A percentile compares a stretch with the other conserved stretches of the same genome.
These are phyloP conservation scores for Hortaea sp. DNA, from an alignment of 2,329 filamentous ascomycete genomes.

Conservation along the genomic window DNA sequence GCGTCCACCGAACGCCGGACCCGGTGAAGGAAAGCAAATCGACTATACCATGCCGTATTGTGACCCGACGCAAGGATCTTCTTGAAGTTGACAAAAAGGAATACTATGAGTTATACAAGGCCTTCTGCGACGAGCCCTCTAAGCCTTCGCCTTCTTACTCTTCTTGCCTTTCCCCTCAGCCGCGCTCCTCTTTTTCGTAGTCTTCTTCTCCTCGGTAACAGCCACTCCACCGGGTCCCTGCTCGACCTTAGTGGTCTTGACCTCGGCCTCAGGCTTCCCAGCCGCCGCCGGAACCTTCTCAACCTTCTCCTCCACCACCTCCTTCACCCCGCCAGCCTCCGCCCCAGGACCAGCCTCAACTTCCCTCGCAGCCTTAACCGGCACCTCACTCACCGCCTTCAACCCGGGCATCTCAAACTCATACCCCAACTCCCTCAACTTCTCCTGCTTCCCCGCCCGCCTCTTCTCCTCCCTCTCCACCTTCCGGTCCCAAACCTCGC, in stretches of 20 bases:
- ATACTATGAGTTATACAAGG: too few species aligned
- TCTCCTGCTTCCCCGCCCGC: slow-evolving; percentile 58
- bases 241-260: slow-evolving; percentile 6
- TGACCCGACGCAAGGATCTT: too few species aligned
- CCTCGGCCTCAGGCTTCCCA: slow-evolving; percentile 2
- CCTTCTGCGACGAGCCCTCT: not conserved
- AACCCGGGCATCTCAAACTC: slow-evolving; percentile 66
- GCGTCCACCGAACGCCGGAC: too few species aligned
- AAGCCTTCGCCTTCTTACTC: slow-evolving; percentile 10
- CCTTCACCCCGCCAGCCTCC: slow-evolving; percentile 6
- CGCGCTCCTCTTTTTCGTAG: slow-evolving; percentile 20
- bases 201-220: slow-evolving; percentile 26
- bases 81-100: too few species aligned
- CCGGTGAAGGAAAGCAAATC: too few species aligned
- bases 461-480: slow-evolving; percentile 63
- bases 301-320: not conserved
- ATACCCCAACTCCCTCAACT: slow-evolving; percentile 73
- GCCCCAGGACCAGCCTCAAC: slow-evolving; percentile 19
- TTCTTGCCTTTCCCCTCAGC: slow-evolving; percentile 27
- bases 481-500: slow-evolving; percentile 69
- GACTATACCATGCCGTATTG: too few species aligned
- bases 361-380: slow-evolving; percentile 27
- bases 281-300: not conserved
- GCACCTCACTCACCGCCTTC: slow-evolving; percentile 51
- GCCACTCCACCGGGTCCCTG: slow-evolving; percentile 8